Evolutionary conservation across 164 flowering plant species (phyloP).

Genomic region (Sedum album): DNA sequence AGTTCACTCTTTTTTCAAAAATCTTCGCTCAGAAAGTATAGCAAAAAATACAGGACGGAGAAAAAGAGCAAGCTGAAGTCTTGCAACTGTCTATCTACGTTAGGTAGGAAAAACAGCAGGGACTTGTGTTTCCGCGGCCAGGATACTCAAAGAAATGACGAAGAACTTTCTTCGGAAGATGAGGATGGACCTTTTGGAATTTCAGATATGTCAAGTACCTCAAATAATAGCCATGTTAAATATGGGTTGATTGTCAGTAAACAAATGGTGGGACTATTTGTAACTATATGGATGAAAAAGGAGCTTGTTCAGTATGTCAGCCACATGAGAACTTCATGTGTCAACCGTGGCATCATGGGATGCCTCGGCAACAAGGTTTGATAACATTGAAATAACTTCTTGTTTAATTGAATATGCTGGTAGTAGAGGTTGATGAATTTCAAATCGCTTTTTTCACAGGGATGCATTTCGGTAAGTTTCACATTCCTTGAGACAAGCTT

Average conservation of each 20-base stretch:
- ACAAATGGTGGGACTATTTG: conserved; percentile 87
- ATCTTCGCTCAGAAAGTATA: conserved; percentile 46
- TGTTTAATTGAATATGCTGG: neutral
- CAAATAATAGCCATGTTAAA: conserved; percentile 22
- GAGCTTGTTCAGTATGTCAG: conserved; percentile 60
- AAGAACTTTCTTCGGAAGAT: conserved; percentile 45
- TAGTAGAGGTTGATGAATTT: neutral
- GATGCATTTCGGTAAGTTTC: conserved; percentile 81
- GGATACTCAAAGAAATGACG: conserved; percentile 22
- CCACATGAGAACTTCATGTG: conserved; percentile 54
- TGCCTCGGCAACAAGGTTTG: conserved; percentile 78
- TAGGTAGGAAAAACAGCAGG: conserved; percentile 35
- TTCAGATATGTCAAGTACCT: conserved; percentile 11
- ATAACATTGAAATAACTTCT: neutral
- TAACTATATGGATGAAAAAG: conserved; percentile 57
- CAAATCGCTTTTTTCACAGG: conserved; percentile 31
- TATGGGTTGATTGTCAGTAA: conserved; percentile 60
- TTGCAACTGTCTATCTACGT: conserved; percentile 50
- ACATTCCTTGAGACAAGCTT: conserved; percentile 59
- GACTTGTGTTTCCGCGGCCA: conserved; percentile 60
- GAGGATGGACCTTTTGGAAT: conserved; percentile 34
- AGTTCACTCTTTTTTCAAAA: conserved; percentile 36
- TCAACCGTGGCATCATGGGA: conserved; percentile 76
- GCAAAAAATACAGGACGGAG: conserved; percentile 52
- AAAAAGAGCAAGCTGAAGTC: conserved; percentile 38